Evolutionary conservation across 225 moss, liverwort and hornwort species (phyloP).

Genomic region (Pseudisothecium myosuroides): DNA sequence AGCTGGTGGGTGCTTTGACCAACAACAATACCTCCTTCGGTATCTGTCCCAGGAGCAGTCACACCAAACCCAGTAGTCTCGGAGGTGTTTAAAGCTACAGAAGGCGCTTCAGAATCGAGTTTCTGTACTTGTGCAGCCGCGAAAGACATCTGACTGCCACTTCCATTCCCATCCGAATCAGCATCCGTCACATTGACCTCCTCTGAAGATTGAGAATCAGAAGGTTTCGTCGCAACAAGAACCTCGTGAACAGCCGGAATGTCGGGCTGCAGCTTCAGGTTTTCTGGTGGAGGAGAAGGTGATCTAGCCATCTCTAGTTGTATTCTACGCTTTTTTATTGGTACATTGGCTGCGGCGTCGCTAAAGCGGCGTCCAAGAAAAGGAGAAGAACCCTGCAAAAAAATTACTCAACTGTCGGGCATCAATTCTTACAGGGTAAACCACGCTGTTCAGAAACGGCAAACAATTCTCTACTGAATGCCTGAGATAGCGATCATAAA

Average conservation of each 20-base stretch:
- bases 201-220: conserved; percentile 29
- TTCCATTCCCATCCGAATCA: conserved; percentile 6
- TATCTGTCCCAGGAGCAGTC: background rate
- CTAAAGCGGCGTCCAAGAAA: conserved; percentile 84
- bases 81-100: background rate
- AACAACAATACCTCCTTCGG: background rate
- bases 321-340: conserved; percentile 95
- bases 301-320: conserved; percentile 81
- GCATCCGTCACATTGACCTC: conserved; percentile 45
- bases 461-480: background rate
- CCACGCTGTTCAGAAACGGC: background rate
- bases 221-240: conserved; percentile 3
- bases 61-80: background rate
- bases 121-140: background rate
- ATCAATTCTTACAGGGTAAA: background rate
- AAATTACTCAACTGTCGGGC: background rate
- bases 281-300: conserved; percentile 69
- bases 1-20: background rate
- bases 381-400: conserved; percentile 42
- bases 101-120: background rate
- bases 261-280: conserved; percentile 21
- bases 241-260: conserved; percentile 19
- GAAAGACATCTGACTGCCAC: conserved; percentile 7
- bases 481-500: background rate
- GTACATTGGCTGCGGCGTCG: conserved; percentile 87